These are phyloP conservation scores for Mycosphaerella arachidis DNA, from an alignment of 2,329 filamentous ascomycete genomes.

Conservation along the genomic window DNA sequence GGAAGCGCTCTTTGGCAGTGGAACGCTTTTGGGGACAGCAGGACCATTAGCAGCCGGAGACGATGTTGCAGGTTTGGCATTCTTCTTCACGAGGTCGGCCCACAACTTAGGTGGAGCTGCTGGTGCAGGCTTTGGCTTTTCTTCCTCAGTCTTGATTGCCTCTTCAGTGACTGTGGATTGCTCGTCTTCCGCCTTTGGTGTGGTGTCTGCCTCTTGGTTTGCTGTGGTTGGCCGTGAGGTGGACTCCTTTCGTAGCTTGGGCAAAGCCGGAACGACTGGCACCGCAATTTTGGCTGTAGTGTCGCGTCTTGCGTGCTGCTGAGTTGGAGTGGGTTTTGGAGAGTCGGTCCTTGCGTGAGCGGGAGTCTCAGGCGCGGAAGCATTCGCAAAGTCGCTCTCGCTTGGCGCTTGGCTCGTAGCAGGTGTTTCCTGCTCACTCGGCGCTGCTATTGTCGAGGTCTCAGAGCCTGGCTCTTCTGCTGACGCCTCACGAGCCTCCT, in stretches of 20 bases:
- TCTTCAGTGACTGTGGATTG: conserved; percentile 9
- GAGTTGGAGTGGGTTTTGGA: conserved; percentile 30
- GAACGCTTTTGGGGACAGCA: conserved; percentile 23
- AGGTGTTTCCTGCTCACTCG: conserved; percentile 52
- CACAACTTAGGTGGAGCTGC: conserved; percentile 52
- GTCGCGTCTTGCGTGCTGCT: conserved; percentile 36
- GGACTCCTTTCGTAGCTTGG: conserved; percentile 39
- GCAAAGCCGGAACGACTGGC: conserved; percentile 49
- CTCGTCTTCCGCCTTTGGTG: conserved; percentile 12
- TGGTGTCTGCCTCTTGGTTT: conserved; percentile 25
- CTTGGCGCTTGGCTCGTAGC: conserved; percentile 56
- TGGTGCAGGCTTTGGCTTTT: conserved; percentile 40
- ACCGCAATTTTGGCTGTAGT: conserved; percentile 45
- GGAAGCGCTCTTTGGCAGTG: conserved; percentile 47
- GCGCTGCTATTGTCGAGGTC: conserved; percentile 41
- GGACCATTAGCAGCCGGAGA: conserved; percentile 27
- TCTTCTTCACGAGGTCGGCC: conserved; percentile 62
- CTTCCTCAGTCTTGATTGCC: conserved; percentile 32
- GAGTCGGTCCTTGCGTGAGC: conserved; percentile 31
- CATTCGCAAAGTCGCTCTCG: conserved; percentile 45
- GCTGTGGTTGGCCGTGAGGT: conserved; percentile 34
- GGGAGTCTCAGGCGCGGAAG: conserved; percentile 48
- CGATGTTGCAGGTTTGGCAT: conserved; percentile 36
- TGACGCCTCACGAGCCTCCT: conserved; percentile 9
- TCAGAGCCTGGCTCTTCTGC: conserved; percentile 37